Evolutionary conservation across 1,284 basidiomycete genomes (phyloP).

Genomic region (Acaromyces ingoldii): DNA sequence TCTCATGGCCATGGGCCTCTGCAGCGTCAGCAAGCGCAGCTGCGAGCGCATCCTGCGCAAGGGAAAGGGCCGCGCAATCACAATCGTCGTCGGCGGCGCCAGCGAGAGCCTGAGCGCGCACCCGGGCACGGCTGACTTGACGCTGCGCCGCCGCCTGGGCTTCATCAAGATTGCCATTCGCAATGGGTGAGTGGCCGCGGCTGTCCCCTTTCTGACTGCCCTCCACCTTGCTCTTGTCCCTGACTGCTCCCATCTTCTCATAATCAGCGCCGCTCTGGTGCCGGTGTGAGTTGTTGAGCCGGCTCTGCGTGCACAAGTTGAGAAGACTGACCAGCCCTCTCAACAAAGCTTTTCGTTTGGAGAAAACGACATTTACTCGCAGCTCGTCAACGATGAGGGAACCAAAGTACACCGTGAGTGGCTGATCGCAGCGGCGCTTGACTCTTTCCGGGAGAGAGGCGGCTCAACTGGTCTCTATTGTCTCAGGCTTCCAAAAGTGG

Average conservation of each 20-base stretch:
- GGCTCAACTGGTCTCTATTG: neutral
- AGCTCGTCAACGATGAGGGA: conserved; percentile 89
- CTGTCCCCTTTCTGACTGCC: conserved; percentile 2
- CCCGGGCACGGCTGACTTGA: conserved; percentile 90
- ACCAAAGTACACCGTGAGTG: conserved; percentile 66
- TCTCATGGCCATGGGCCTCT: conserved; percentile 68
- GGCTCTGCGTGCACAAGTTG: neutral
- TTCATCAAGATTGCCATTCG: conserved; percentile 96
- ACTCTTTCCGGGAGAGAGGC: neutral
- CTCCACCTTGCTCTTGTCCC: neutral
- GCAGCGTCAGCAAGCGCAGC: conserved; percentile 81
- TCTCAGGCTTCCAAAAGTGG: conserved; percentile 28
- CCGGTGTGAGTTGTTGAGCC: conserved; percentile 20
- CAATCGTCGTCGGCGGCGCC: conserved; percentile 94
- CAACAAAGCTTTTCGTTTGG: conserved; percentile 63
- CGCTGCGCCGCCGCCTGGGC: conserved; percentile 67
- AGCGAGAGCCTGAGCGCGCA: conserved; percentile 87
- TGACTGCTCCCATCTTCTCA: neutral
- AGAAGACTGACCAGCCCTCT: no score
- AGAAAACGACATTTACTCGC: conserved; percentile 97
- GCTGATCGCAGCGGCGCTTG: neutral
- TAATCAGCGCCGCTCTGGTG: conserved; percentile 30
- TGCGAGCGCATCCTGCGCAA: conserved; percentile 77
- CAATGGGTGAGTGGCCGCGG: conserved; percentile 63
- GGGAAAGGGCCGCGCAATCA: conserved; percentile 63